A percentile compares a stretch with the other conserved stretches of the same genome.
These are phyloP conservation scores for Cytospora leucostoma DNA, from an alignment of 2,329 filamentous ascomycete species.

Conservation along the genomic window DNA sequence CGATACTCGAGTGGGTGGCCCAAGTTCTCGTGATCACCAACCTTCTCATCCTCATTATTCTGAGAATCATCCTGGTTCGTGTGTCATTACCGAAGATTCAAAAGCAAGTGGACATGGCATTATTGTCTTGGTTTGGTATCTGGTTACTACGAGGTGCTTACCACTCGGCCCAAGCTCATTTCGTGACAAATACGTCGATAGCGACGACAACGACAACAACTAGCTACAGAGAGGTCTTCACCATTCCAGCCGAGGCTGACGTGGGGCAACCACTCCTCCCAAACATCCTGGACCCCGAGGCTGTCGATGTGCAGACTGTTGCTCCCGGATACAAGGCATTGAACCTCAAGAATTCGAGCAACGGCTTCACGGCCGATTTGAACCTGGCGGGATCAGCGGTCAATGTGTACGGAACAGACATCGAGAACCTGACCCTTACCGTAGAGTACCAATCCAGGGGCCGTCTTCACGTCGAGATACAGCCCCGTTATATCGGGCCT, in stretches of 20 bases:
- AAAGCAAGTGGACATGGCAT: too few species aligned
- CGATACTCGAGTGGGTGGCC: too few species aligned
- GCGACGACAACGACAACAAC: constrained; percentile 22
- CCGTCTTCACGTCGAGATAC: constrained; percentile 70
- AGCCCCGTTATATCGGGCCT: constrained; percentile 61
- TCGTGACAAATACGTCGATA: too few species aligned
- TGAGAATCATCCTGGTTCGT: too few species aligned
- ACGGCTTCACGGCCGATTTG: constrained; percentile 67
- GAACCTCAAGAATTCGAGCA: constrained; percentile 55
- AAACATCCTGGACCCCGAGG: constrained; percentile 25
- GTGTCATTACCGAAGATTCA: too few species aligned
- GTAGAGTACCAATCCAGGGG: constrained; percentile 45
- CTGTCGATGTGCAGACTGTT: constrained; percentile 23
- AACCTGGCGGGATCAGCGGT: constrained; percentile 67
- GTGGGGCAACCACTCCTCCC: constrained; percentile 22
- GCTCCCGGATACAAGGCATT: constrained; percentile 69
- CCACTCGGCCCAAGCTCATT: too few species aligned
- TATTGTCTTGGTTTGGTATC: too few species aligned
- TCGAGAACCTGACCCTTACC: constrained; percentile 47
- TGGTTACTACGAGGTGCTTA: too few species aligned
- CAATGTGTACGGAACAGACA: constrained; percentile 74
- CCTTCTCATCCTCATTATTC: too few species aligned
- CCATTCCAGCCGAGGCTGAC: constrained; percentile 22
- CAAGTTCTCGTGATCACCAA: too few species aligned
- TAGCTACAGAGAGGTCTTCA: constrained; percentile 23